These are phyloP conservation scores for Cyberlindnera euphorbiiphila DNA, from an alignment of 805 yeast species.

Conservation along the genomic window DNA sequence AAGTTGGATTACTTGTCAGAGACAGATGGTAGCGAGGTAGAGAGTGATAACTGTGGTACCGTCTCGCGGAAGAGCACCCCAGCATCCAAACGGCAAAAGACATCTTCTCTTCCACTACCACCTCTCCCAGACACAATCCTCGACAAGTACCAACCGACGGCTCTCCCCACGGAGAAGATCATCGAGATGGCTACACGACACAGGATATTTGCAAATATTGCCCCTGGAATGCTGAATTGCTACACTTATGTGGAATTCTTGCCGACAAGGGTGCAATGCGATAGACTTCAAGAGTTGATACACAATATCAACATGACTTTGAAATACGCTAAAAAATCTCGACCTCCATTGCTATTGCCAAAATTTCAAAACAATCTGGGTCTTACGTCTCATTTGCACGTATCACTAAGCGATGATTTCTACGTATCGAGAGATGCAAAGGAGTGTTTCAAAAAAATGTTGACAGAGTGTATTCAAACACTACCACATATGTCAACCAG, in stretches of 20 bases:
- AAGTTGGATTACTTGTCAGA: conserved; percentile 3
- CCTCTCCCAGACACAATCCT: conserved; percentile 14
- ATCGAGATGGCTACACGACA: conserved; percentile 8
- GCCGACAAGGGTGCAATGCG: conserved; percentile 5
- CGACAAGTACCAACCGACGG: conserved; percentile 3
- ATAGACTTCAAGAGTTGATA: neutral
- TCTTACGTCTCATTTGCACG: conserved; percentile 12
- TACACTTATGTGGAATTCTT: conserved; percentile 11
- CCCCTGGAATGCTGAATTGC: conserved; percentile 8
- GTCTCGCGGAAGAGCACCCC: too few relatives aligned
- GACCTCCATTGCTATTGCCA: conserved; percentile 11
- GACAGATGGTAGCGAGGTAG: neutral
- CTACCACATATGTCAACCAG: neutral
- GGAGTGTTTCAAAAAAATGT: conserved; percentile 1
- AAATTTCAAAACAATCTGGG: conserved; percentile 6
- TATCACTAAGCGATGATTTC: conserved; percentile 16
- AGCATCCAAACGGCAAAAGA: too few relatives aligned
- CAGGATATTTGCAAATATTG: conserved; percentile 1
- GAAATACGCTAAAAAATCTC: conserved; percentile 3
- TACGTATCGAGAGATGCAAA: conserved; percentile 7
- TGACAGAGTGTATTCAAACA: neutral
- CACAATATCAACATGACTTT: conserved; percentile 14
- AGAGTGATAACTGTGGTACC: too few relatives aligned
- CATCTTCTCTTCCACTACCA: too few relatives aligned
- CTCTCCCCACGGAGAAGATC: neutral